Evolutionary conservation across 495 filamentous ascomycete genomes (phyloP).

Genomic region (Hyaloscypha hepaticicola): DNA sequence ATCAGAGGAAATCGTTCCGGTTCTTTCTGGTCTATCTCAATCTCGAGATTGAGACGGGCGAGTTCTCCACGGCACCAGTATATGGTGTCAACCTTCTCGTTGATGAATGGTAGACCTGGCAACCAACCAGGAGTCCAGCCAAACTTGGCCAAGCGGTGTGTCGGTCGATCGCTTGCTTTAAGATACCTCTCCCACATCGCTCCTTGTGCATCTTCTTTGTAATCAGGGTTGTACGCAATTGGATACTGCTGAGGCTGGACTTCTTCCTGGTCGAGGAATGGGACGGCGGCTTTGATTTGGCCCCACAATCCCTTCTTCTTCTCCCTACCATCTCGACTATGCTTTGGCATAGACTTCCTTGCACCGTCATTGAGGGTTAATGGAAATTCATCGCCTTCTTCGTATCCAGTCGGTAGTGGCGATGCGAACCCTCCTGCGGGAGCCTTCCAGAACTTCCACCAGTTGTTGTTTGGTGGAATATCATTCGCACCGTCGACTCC

Average conservation of each 20-base stretch:
- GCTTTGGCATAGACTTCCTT: conserved; percentile 19
- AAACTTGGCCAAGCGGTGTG: conserved; percentile 78
- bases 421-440: conserved; percentile 52
- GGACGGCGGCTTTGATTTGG: conserved; percentile 42
- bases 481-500: conserved; percentile 22
- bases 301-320: conserved; percentile 45
- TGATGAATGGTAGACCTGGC: conserved; percentile 74
- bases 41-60: conserved; percentile 87
- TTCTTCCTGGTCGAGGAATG: conserved; percentile 41
- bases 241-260: conserved; percentile 59
- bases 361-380: conserved; percentile 17
- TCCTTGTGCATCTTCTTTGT: conserved; percentile 59
- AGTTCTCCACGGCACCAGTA: conserved; percentile 87
- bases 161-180: conserved; percentile 77
- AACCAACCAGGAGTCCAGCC: conserved; percentile 70
- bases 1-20: conserved; percentile 89
- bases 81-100: conserved; percentile 93
- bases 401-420: conserved; percentile 48
- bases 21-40: conserved; percentile 84
- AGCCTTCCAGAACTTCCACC: conserved; percentile 56
- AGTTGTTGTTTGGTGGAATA: conserved; percentile 24
- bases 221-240: conserved; percentile 64
- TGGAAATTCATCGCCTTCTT: conserved; percentile 36
- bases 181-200: conserved; percentile 87
- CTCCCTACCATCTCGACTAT: conserved; percentile 36